Percentiles rank a stretch among this genome's conserved stretches.
Conservation (phyloP, 768 basidiomycete species). For the Scleroderma bovista region DNA sequence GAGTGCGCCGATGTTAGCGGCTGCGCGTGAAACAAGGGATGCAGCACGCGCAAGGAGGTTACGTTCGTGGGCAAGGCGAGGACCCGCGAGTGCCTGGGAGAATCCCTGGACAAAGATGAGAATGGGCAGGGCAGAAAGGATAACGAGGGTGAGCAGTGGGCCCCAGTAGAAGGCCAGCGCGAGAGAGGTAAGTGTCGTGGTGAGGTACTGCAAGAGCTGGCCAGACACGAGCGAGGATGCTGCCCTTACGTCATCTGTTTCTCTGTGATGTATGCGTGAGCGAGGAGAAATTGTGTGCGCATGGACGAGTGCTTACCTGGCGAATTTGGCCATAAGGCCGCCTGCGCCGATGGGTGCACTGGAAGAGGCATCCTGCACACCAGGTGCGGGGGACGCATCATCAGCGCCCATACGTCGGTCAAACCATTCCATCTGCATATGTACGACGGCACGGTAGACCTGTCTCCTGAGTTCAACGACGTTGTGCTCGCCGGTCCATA, state of each 20-base stretch:
- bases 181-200: constrained; percentile 74
- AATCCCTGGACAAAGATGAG: constrained; percentile 71
- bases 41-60: constrained; percentile 63
- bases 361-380: constrained; percentile 30
- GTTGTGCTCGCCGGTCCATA: constrained; percentile 80
- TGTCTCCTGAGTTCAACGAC: constrained; percentile 57
- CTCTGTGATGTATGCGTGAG: constrained; percentile 41
- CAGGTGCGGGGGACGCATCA: constrained; percentile 26
- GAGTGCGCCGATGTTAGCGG: constrained; percentile 78
- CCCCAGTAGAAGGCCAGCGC: constrained; percentile 77
- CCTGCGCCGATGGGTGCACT: constrained; percentile 69
- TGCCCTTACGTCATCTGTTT: constrained; percentile 89
- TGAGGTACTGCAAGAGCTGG: constrained; percentile 72
- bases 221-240: constrained; percentile 81
- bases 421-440: constrained; percentile 86
- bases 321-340: constrained; percentile 91
- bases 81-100: constrained; percentile 64
- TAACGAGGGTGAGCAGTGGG: constrained; percentile 83
- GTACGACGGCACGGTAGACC: constrained; percentile 64
- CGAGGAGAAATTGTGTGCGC: not conserved
- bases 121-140: constrained; percentile 83
- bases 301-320: constrained; percentile 43
- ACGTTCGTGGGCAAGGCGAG: constrained; percentile 65
- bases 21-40: constrained; percentile 72
- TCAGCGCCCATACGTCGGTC: constrained; percentile 70